Evolutionary conservation across 768 basidiomycete genomes (phyloP), one percentile per base, ranked within the genome.

Genomic region (Rickenella mellea): DNA sequence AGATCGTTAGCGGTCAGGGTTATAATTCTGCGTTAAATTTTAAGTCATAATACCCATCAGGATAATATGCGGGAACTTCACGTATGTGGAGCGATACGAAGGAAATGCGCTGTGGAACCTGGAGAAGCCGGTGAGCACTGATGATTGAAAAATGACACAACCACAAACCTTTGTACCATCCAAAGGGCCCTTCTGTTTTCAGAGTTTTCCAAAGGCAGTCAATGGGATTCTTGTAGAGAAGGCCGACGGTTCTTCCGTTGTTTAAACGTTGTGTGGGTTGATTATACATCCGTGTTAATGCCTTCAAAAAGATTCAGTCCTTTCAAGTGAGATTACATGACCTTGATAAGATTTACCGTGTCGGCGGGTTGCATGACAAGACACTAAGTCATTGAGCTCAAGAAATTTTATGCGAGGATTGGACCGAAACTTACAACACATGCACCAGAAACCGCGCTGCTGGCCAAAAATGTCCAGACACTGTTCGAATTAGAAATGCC

Each of bases 161-260:
- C 10, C 27, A 48, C 53, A 39, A 49, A 76, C 90, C 93, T 69
- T 97, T 97, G 67, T 99, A 99, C 85, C 84, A 88, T n/a, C 90
- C 96, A 19, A 76, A 68, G 8, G 91, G 63, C 25, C 96, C 96
- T 64, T 99, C 96, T 0, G 82, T 68, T 57, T 80, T 80, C 50
- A 88, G 74, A 0, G 96, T 99, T 69, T 96, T 97, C 88, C 86
- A 94, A 39, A 99, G 67, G 64, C 94, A 97, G 53, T 97, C 92
- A 52, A 97, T 80, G 3, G 93, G 93, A 55, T 85, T 92, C 59
- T 74, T 85, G 64, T 98, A 96, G 15, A 93, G 63, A 1, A 77
- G 66, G 10, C 91, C 93, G 48, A 77, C 73, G 22, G 75, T 57
- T 51, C 67, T 79, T 26, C 91, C 91, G 51, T 83, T 71, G 2